A percentile compares a stretch with the other conserved stretches of the same genome.
phyloP scores from a whole-genome alignment of 1,139 yeast genomes.

The Candida glucosophila region DNA sequence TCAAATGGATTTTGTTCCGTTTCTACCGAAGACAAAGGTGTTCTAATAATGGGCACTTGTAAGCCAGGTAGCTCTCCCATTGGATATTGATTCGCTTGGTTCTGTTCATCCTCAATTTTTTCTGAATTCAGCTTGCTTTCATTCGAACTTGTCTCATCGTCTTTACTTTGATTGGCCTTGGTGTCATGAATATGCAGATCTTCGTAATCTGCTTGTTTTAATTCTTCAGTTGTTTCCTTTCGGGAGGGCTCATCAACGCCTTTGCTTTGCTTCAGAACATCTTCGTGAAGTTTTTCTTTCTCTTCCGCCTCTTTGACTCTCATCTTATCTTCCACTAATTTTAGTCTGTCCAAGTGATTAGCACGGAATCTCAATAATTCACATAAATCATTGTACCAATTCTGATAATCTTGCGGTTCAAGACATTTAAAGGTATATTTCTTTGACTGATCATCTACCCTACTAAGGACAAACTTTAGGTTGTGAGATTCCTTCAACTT shows the following conservation, averaged over 20 bases:
- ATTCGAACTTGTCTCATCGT: background rate
- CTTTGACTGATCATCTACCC: constrained; percentile 18
- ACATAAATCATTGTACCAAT: constrained; percentile 32
- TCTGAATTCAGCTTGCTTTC: background rate
- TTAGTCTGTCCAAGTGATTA: constrained; percentile 26
- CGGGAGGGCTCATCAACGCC: constrained; percentile 1
- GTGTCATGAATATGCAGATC: background rate
- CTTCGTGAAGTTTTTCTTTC: constrained; percentile 5
- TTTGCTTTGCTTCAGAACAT: constrained; percentile 6
- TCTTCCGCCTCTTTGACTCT: constrained; percentile 9
- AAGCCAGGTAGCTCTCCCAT: background rate
- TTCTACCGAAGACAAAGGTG: constrained; percentile 2
- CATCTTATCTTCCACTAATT: constrained; percentile 23
- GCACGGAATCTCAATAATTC: constrained; percentile 31
- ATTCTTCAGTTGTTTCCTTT: background rate
- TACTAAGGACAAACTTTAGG: constrained; percentile 27
- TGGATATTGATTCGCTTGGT: constrained; percentile 1
- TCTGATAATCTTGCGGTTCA: constrained; percentile 18
- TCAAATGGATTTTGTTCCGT: constrained; percentile 35
- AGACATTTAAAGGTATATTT: constrained; percentile 34
- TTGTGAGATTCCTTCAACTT: constrained; percentile 24
- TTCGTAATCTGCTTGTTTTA: background rate
- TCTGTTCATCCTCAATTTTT: background rate
- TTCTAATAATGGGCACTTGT: constrained; percentile 1
- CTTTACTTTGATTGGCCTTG: background rate